Base-by-base conservation (phyloP, 306 rosid species). In the Castanospermum australe region DNA sequence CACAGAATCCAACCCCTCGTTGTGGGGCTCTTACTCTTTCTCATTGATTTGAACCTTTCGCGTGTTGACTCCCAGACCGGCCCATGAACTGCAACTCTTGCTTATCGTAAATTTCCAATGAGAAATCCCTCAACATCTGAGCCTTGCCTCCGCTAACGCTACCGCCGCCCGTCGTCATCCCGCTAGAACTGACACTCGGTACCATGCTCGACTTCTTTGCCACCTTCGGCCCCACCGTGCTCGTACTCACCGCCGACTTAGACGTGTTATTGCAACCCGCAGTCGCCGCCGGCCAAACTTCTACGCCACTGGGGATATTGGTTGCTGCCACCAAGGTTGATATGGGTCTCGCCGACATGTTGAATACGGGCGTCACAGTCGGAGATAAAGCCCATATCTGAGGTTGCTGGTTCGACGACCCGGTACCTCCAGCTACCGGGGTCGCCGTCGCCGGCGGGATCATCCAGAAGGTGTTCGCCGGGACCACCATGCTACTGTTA, bases 381-480 rank as follows among this genome's bases (percentile, higher is more conserved):
- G 91, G 90, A 24, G 96, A 73, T 5, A 87, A 18, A 39, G 93
- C 84, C 93, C 96, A 91, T 78, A 89, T 69, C 73, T 84, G 92
- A 5, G 87, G 86, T 1, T 65, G 82, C 4, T 83, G 91, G 25
- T 55, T 73, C 0, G 79, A 28, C 8, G 86, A 56, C 11, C 59
- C 86, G 0, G 56, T 73, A 4, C 33, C 45, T 13, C 71, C 81
- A 4, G 48, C 62, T 25, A 66, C 78, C 0, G 42, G 73, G 9
- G 52, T 64, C 1, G 84, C 20, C 3, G 80, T 39, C 17, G 77
- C 15, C 39, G 75, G 85, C 0, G 87, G 90, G 13, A 90, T 84
- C 93, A 91, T 91, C 96, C 96, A 91, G 78, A 91, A 82, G 2
- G 93, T 76, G 61, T 86, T 91, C 0, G 93, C 80, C 2, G 93